Base-by-base conservation (phyloP, 805 yeast genomes). In the Teunomyces pallodes region DNA sequence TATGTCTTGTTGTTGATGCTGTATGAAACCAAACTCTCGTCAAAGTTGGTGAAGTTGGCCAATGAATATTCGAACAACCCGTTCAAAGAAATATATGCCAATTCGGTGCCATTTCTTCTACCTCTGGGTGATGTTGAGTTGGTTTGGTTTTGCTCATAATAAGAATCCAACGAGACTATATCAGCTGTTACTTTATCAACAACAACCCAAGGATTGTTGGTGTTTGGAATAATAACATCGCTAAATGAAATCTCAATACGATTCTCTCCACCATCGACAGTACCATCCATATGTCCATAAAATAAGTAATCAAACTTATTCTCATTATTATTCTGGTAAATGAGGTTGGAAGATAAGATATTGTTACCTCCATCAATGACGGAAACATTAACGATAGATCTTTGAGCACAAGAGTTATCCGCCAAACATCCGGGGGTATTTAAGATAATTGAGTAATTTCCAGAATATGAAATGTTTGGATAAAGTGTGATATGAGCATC, bases 381-480 rank as follows among this genome's bases (percentile, higher is more conserved):
- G 0, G 95, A 77, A 0, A 85, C 96, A 56, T 88, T 88, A 3
- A 88, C 92, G 24, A 81, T 77, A 9, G 96, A 92, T 61, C 99
- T 78, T 16, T 69, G 49, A 17, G 62, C 55, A 67, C 99, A 94
- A 0, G 94, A 77, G 43, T 70, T 66, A 61, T 87, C 96, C 3
- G 56, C 62, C 0, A 64, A 46, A 69, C 99, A 94, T 0, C 98
- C 98, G 0, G 97, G 97, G 0, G 99, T 94, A 57, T 81, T 85
- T 43, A 91, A 57, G 45, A 81, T 70, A 20, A 94, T 74, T 0
- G 88, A 72, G 64, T 90, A 94, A 50, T 82, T 74, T 8, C 97
- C 97, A 0, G 88, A 74, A 52, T 81, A 77, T 0, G 86, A 72
- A 14, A 90, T 79, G 54, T 84, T 84, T 8, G 96, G 89, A 48